Evolutionary conservation across 140 eudicot genomes (phyloP).

Genomic region (Stevia rebaudiana): DNA sequence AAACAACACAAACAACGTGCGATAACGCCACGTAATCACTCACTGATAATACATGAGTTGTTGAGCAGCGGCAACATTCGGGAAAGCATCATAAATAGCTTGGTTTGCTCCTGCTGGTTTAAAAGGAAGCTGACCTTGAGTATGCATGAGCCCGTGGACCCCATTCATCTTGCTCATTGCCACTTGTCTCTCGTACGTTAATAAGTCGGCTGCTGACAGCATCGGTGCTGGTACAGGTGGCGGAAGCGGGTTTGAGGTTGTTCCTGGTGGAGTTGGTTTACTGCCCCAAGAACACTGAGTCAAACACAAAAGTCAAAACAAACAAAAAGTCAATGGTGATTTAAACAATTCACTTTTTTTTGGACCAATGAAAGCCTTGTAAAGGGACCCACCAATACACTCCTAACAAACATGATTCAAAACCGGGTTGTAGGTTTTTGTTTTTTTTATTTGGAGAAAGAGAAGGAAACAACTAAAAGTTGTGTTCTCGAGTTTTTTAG

Average conservation of each 20-base stretch:
- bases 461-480: no score
- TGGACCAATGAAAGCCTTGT: no score
- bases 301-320: no score
- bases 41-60: conserved; percentile 88
- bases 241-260: conserved; percentile 80
- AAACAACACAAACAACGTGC: conserved; percentile 11
- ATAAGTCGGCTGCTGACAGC: conserved; percentile 58
- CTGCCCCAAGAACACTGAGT: conserved; percentile 95
- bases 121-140: conserved; percentile 53
- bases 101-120: conserved; percentile 70
- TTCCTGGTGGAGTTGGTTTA: conserved; percentile 93
- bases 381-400: no score
- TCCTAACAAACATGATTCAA: no score
- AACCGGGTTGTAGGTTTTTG: no score
- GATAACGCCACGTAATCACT: conserved; percentile 28
- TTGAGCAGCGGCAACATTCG: conserved; percentile 77
- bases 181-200: conserved; percentile 72
- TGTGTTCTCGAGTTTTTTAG: no score
- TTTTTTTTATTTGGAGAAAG: no score
- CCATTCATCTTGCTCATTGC: conserved; percentile 76
- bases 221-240: conserved; percentile 81
- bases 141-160: conserved; percentile 51
- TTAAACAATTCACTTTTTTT: no score
- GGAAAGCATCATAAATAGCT: conserved; percentile 78
- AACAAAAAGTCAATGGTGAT: no score